A percentile compares a stretch with the other conserved stretches of the same genome.
Evolutionary conservation across 495 filamentous ascomycete genomes (phyloP).

Genomic region (Hypoxylon cercidicola): DNA sequence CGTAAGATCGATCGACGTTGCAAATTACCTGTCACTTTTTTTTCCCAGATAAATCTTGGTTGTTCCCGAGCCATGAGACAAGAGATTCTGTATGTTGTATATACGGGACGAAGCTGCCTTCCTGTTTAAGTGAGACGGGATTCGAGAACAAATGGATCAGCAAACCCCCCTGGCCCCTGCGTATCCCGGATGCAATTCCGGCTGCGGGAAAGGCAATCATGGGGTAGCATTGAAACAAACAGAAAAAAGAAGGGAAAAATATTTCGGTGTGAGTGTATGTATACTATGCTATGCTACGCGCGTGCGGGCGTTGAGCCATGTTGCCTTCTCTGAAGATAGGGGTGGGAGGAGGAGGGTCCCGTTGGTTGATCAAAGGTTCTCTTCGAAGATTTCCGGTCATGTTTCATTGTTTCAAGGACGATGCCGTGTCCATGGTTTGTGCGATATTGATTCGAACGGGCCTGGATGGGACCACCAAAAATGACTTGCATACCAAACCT

Average conservation of each 20-base stretch:
- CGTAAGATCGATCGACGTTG: constrained; percentile 26
- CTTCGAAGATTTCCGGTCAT: constrained; percentile 6
- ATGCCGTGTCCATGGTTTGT: constrained; percentile 30
- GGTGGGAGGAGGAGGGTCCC: neutral
- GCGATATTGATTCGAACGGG: constrained; percentile 4
- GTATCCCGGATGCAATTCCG: constrained; percentile 30
- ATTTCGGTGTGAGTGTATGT: neutral
- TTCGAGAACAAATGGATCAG: constrained; percentile 27
- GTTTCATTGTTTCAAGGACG: constrained; percentile 38
- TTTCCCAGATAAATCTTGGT: neutral
- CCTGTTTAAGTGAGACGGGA: constrained; percentile 35
- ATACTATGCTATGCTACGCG: neutral
- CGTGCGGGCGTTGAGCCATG: neutral
- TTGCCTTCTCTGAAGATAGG: constrained; percentile 24
- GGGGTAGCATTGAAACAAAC: constrained; percentile 31
- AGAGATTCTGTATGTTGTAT: neutral
- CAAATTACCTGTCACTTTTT: constrained; percentile 28
- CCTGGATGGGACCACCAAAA: constrained; percentile 6
- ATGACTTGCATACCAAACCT: constrained; percentile 33
- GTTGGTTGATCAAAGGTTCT: constrained; percentile 1
- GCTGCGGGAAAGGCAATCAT: constrained; percentile 25
- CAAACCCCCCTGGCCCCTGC: constrained; percentile 16
- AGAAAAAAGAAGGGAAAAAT: neutral
- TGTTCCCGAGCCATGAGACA: constrained; percentile 18
- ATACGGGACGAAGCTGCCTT: neutral